Percentiles rank a stretch among this genome's conserved stretches.
Conservation (phyloP, 441 rosid species). For the Mallotus japonicus region DNA sequence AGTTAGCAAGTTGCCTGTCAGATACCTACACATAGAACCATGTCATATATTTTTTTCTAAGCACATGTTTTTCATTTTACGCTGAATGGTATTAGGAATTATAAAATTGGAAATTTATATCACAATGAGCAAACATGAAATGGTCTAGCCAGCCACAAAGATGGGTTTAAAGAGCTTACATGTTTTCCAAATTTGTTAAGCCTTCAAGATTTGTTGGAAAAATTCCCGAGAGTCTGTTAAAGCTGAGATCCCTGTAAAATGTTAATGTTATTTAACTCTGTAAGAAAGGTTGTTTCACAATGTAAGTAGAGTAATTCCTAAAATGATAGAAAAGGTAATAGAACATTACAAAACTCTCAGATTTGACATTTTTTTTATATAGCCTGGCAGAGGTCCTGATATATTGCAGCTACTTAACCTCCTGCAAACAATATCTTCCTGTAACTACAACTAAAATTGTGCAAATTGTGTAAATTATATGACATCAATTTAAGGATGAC, state of each 20-base stretch:
- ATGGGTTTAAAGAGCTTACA: constrained; percentile 9
- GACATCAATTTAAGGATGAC: constrained; percentile 1
- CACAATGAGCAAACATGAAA: too few species aligned
- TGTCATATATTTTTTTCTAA: not conserved
- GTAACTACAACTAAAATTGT: not conserved
- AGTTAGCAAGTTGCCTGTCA: constrained; percentile 23
- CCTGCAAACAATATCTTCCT: constrained; percentile 22
- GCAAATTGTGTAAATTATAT: not conserved
- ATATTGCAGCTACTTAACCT: constrained; percentile 44
- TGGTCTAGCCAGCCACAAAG: not conserved
- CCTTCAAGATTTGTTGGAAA: constrained; percentile 18
- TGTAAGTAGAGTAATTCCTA: not conserved
- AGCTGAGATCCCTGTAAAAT: constrained; percentile 32
- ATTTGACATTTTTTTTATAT: constrained; percentile 16
- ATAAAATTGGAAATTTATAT: too few species aligned
- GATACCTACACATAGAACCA: constrained; percentile 25
- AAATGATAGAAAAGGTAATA: not conserved
- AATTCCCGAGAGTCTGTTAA: constrained; percentile 32
- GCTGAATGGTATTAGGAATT: too few species aligned
- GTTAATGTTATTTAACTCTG: too few species aligned
- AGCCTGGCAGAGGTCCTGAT: constrained; percentile 31
- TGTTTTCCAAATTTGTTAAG: not conserved
- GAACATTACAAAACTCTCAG: constrained; percentile 27
- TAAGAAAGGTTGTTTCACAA: too few species aligned
- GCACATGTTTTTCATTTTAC: too few species aligned